Conservation (phyloP, 306 rosid genomes). For the Begonia fuchsioides region DNA sequence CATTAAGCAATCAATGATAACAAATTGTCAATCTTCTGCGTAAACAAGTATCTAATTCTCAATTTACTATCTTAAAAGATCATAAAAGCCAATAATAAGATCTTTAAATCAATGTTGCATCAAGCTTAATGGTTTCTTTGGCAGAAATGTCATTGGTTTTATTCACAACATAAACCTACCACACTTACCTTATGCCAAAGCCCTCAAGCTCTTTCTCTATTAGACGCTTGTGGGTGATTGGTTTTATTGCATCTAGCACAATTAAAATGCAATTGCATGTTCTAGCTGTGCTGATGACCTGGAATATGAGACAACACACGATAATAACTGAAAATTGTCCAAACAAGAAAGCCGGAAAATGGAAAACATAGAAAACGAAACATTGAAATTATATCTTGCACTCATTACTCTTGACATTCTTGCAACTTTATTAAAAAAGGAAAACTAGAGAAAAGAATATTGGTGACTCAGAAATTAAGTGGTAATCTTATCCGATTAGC, state of each 20-base stretch:
- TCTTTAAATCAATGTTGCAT: too few species aligned
- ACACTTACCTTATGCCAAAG: slow-evolving; percentile 83
- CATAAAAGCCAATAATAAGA: too few species aligned
- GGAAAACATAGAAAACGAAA: too few species aligned
- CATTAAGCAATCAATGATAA: background rate
- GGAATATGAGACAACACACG: slow-evolving; percentile 21
- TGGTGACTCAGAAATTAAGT: too few species aligned
- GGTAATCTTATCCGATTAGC: too few species aligned
- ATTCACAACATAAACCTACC: slow-evolving; percentile 7
- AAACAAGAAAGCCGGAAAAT: too few species aligned
- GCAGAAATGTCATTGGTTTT: too few species aligned
- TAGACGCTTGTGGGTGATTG: slow-evolving; percentile 91
- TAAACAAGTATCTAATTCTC: too few species aligned
- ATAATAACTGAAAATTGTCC: slow-evolving; percentile 6
- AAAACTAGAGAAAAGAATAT: too few species aligned
- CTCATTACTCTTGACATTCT: background rate
- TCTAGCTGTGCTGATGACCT: slow-evolving; percentile 99
- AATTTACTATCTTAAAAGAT: too few species aligned
- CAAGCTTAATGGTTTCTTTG: background rate
- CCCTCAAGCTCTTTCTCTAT: slow-evolving; percentile 98
- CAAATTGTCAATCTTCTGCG: background rate
- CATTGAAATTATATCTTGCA: too few species aligned
- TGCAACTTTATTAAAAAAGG: background rate
- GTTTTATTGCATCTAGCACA: slow-evolving; percentile 97
- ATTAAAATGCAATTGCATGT: slow-evolving; percentile 89